Conservation (phyloP, 257 asterid species). For the Nicotiana otophora region DNA sequence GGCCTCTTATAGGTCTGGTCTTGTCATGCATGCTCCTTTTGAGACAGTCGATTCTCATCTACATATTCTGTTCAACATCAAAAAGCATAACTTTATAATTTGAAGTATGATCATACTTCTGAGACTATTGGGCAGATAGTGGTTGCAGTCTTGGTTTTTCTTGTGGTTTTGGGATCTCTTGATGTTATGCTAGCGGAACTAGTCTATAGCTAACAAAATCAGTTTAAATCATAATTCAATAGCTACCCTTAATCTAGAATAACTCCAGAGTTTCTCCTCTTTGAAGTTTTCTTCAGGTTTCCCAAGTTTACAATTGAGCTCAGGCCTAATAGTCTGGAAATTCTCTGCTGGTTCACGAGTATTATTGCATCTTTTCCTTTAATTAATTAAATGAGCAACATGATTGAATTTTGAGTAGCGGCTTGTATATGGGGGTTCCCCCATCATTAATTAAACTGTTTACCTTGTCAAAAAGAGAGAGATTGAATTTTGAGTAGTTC, state of each 20-base stretch:
- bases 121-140: neutral
- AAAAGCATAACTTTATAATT: neutral
- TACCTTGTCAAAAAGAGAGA: neutral
- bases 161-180: neutral
- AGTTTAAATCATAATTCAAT: neutral
- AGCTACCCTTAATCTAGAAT: neutral
- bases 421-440: neutral
- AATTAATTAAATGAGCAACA: neutral
- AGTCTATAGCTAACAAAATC: neutral
- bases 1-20: neutral
- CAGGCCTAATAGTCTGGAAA: neutral
- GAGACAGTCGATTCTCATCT: neutral
- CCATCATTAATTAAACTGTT: neutral
- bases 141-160: neutral
- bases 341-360: neutral
- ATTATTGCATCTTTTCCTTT: neutral
- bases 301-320: neutral
- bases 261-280: neutral
- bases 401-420: neutral
- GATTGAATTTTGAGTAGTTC: neutral
- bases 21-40: neutral
- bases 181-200: neutral
- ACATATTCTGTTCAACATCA: neutral
- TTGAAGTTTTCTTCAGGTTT: neutral
- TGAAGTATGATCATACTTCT: neutral